Evolutionary conservation across 1,139 yeast genomes (phyloP).

Genomic region (Kurtzmaniella natalensis): DNA sequence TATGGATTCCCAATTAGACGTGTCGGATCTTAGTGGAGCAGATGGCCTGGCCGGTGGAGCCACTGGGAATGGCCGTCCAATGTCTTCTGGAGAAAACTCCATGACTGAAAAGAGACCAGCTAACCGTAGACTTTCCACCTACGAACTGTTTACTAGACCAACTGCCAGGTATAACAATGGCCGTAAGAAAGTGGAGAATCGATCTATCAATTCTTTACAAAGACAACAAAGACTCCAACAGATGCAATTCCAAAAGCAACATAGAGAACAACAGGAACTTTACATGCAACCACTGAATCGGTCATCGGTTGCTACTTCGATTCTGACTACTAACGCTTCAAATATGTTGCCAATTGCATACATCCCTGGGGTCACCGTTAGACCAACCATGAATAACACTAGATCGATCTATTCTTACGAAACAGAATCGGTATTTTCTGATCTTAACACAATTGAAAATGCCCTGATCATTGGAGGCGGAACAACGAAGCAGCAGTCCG

Average conservation of each 20-base stretch:
- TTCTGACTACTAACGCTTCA: slow-evolving; percentile 69
- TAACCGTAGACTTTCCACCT: slow-evolving; percentile 35
- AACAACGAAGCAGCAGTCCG: slow-evolving; percentile 13
- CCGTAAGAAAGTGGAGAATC: slow-evolving; percentile 15
- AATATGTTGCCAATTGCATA: slow-evolving; percentile 91
- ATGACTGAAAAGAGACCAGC: slow-evolving; percentile 8
- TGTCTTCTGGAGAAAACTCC: slow-evolving; percentile 8
- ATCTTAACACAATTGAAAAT: slow-evolving; percentile 46
- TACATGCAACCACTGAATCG: slow-evolving; percentile 29
- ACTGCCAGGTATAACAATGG: slow-evolving; percentile 17
- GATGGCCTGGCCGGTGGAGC: slow-evolving; percentile 1
- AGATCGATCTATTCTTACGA: slow-evolving; percentile 46
- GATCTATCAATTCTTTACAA: slow-evolving; percentile 6
- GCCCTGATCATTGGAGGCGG: slow-evolving; percentile 50
- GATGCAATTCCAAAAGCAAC: slow-evolving; percentile 20
- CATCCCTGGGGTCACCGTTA: slow-evolving; percentile 87
- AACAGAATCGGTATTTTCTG: slow-evolving; percentile 49
- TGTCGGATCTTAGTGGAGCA: slow-evolving; percentile 1
- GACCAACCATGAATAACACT: slow-evolving; percentile 47
- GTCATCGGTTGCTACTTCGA: slow-evolving; percentile 54
- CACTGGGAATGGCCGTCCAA: slow-evolving; percentile 7
- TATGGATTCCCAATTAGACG: slow-evolving; percentile 9
- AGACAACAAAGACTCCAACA: slow-evolving; percentile 9
- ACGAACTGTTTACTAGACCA: slow-evolving; percentile 44
- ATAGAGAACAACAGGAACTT: slow-evolving; percentile 10